These are phyloP conservation scores for Hypsizygus marmoreus DNA, from an alignment of 768 basidiomycete species.

Conservation along the genomic window DNA sequence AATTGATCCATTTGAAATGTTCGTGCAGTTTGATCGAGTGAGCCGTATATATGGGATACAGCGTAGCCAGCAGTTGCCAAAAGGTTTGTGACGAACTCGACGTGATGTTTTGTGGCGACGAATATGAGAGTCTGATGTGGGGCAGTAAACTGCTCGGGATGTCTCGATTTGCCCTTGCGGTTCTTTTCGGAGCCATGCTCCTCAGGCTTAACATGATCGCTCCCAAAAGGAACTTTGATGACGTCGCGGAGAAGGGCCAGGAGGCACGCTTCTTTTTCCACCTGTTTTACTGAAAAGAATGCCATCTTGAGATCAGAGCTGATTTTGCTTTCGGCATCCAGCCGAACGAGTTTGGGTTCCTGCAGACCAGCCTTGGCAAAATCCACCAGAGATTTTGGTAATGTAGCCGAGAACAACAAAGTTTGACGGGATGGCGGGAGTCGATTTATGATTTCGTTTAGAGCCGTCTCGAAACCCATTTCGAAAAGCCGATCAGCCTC, in stretches of 20 bases:
- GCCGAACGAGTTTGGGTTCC: conserved; percentile 92
- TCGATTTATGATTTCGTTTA: conserved; percentile 89
- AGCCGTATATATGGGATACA: conserved; percentile 93
- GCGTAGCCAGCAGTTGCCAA: conserved; percentile 82
- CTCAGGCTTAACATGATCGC: conserved; percentile 29
- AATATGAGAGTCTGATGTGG: conserved; percentile 95
- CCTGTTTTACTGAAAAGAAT: conserved; percentile 89
- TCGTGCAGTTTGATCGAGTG: conserved; percentile 90
- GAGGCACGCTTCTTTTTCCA: conserved; percentile 93
- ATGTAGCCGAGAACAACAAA: conserved; percentile 92
- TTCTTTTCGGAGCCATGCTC: conserved; percentile 35
- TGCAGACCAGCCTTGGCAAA: conserved; percentile 97
- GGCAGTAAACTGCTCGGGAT: conserved; percentile 51
- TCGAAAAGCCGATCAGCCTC: conserved; percentile 99
- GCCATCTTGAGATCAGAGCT: conserved; percentile 92
- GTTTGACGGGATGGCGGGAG: conserved; percentile 88
- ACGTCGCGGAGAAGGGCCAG: conserved; percentile 84
- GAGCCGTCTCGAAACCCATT: conserved; percentile 92
- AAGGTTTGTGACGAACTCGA: conserved; percentile 87
- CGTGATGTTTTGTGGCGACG: conserved; percentile 96
- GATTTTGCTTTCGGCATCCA: conserved; percentile 96
- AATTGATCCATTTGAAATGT: conserved; percentile 90
- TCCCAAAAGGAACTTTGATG: conserved; percentile 74
- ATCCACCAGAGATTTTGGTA: conserved; percentile 94
- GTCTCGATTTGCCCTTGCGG: conserved; percentile 54